Evolutionary conservation across 169 alveolate species (phyloP), one percentile per base, ranked within the genome.

Genomic region (Eimeria maxima): DNA sequence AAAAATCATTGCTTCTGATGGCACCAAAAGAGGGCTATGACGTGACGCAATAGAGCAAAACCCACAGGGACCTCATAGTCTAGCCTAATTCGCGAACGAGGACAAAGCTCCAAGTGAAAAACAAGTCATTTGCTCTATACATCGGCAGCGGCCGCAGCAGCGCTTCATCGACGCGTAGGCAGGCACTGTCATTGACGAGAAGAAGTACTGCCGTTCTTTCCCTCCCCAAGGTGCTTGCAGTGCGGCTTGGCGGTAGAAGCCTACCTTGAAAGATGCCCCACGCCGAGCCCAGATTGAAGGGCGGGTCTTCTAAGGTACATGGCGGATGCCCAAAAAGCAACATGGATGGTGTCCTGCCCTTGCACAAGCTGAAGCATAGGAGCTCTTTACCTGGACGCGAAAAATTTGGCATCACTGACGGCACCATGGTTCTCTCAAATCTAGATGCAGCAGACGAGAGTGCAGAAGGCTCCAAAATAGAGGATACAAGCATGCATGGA

Each of bases 81-180:
- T 71, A 71, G n/a, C 50, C 5, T 13, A 33, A 71, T 14, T 71
- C 0, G 14, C 81, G 53, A 38, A 4, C n/a, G 13, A 71, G 53
- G 78, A n/a, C 78, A 42, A 27, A n/a, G 42, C 22, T 67, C 27
- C 20, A 6, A 45, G n/a, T 50, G 53, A 33, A 71, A 38, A 24
- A 1, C 38, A 53, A 27, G 81, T 29, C 29, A 47, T 11, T 78
- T 65, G 63, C 88, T 8, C 45, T 78, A 38, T 24, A 11, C 88
- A 33, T 33, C 86, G 7, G 86, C 57, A 38, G 86, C 88, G 7
- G 67, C 88, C 44, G 67, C 88, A 45, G 20, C 63, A 73, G 84
- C 84, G 84, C 6, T 2, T 45, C 38, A 0, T 74, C n/a, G 65
- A 78, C 65, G 67, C 65, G 22, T 33, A 10, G 63, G 44, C 63